These are phyloP conservation scores for Zizania palustris DNA, from an alignment of 202 grass and related monocot genomes.

Conservation along the genomic window DNA sequence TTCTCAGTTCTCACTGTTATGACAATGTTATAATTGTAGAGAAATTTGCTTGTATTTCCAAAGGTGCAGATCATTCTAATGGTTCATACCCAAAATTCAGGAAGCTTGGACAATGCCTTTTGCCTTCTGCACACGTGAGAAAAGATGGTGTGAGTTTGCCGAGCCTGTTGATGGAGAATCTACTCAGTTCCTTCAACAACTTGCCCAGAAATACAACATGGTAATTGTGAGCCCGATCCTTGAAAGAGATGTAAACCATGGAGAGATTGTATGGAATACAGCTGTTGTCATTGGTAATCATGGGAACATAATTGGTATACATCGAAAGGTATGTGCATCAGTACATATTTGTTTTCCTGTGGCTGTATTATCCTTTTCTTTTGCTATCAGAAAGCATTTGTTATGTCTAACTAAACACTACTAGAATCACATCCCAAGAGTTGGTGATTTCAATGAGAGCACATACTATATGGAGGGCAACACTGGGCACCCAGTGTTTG, in stretches of 20 bases:
- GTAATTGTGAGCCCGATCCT: constrained; percentile 92
- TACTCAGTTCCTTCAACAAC: constrained; percentile 87
- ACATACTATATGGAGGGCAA: constrained; percentile 99
- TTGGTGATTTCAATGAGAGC: constrained; percentile 97
- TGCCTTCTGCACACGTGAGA: constrained; percentile 97
- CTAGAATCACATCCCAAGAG: constrained; percentile 98
- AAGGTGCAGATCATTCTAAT: constrained; percentile 25
- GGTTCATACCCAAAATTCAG: constrained; percentile 52
- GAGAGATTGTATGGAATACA: constrained; percentile 95
- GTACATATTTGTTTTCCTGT: constrained; percentile 11
- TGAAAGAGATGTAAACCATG: constrained; percentile 95
- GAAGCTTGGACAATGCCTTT: constrained; percentile 99
- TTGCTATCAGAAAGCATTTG: constrained; percentile 41
- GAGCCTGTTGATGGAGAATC: constrained; percentile 85
- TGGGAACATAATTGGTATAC: constrained; percentile 94
- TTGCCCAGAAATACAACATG: constrained; percentile 94
- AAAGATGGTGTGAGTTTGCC: constrained; percentile 98
- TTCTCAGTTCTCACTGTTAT: neutral
- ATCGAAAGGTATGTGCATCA: constrained; percentile 72
- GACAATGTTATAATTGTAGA: neutral
- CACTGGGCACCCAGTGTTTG: constrained; percentile 93
- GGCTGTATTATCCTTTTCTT: neutral
- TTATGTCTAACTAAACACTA: constrained; percentile 32
- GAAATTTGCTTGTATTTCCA: constrained; percentile 2
- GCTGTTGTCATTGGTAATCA: constrained; percentile 92